Percentiles rank a stretch among this genome's conserved stretches.
phyloP scores from a whole-genome alignment of 1,139 yeast species.

The Pichia sp. region DNA sequence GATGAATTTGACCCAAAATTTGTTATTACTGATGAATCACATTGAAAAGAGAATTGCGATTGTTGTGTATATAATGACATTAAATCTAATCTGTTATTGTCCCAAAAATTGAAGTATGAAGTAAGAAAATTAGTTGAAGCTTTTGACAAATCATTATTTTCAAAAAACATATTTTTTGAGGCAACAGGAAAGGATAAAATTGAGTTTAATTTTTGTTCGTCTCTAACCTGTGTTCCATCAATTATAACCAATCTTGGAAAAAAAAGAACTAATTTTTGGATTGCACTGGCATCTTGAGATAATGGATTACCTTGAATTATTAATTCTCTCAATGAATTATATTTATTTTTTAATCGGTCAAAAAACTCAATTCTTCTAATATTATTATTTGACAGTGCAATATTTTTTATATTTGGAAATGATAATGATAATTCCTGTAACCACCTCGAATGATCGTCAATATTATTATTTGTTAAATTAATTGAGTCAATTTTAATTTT shows the following conservation, averaged over 20 bases:
- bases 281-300: slow-evolving; percentile 28
- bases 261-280: slow-evolving; percentile 53
- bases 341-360: slow-evolving; percentile 74
- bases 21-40: slow-evolving; percentile 41
- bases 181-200: slow-evolving; percentile 50
- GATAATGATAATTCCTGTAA: slow-evolving; percentile 64
- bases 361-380: slow-evolving; percentile 52
- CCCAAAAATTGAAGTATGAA: slow-evolving; percentile 77
- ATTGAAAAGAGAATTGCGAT: slow-evolving; percentile 75
- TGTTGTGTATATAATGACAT: slow-evolving; percentile 70
- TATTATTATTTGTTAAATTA: slow-evolving; percentile 64
- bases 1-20: slow-evolving; percentile 15
- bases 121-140: slow-evolving; percentile 71
- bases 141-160: slow-evolving; percentile 63
- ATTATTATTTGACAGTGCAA: slow-evolving; percentile 73
- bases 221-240: slow-evolving; percentile 73
- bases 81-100: slow-evolving; percentile 63
- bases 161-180: slow-evolving; percentile 63
- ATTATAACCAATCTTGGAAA: slow-evolving; percentile 77
- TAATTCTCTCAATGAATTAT: slow-evolving; percentile 67
- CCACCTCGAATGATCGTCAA: slow-evolving; percentile 52
- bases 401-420: slow-evolving; percentile 69
- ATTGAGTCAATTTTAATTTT: slow-evolving; percentile 61
- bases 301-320: slow-evolving; percentile 77
- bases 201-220: slow-evolving; percentile 51